Evolutionary conservation across 371 early-diverging fungal species (phyloP).

Genomic region (Dinochytrium kinnereticum): DNA sequence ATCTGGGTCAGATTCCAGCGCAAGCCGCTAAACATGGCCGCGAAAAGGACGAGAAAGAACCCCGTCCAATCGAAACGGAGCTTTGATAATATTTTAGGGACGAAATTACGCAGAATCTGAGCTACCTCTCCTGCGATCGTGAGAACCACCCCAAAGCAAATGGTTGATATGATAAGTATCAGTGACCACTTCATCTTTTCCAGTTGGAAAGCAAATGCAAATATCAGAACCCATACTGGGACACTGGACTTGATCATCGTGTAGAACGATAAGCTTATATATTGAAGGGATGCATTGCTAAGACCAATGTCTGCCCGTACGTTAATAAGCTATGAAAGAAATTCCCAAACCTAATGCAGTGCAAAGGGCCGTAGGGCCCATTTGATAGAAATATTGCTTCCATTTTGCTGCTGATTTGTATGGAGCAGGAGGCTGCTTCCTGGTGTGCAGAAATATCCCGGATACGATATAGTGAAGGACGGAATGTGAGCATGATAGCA

Average conservation of each 20-base stretch:
- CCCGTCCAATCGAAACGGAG: constrained; percentile 75
- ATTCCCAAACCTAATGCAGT: constrained; percentile 20
- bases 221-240: no score
- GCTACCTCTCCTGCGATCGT: constrained; percentile 67
- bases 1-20: constrained; percentile 77
- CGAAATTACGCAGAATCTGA: background rate
- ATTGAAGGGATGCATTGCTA: constrained; percentile 32
- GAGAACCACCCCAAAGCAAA: constrained; percentile 81
- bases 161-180: constrained; percentile 73
- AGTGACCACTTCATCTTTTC: constrained; percentile 70
- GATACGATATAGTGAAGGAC: constrained; percentile 16
- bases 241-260: constrained; percentile 95
- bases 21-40: constrained; percentile 81
- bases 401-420: background rate
- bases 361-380: constrained; percentile 30
- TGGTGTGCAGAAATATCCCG: constrained; percentile 3
- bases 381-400: background rate
- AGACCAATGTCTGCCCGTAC: constrained; percentile 29
- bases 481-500: constrained; percentile 30
- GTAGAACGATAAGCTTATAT: constrained; percentile 88
- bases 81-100: constrained; percentile 22
- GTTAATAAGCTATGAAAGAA: background rate
- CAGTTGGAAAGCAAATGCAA: constrained; percentile 86
- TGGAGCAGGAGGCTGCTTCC: background rate
- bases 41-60: constrained; percentile 67